Conservation (phyloP, 2,329 filamentous ascomycete species). For the Cytospora chrysosperma region DNA sequence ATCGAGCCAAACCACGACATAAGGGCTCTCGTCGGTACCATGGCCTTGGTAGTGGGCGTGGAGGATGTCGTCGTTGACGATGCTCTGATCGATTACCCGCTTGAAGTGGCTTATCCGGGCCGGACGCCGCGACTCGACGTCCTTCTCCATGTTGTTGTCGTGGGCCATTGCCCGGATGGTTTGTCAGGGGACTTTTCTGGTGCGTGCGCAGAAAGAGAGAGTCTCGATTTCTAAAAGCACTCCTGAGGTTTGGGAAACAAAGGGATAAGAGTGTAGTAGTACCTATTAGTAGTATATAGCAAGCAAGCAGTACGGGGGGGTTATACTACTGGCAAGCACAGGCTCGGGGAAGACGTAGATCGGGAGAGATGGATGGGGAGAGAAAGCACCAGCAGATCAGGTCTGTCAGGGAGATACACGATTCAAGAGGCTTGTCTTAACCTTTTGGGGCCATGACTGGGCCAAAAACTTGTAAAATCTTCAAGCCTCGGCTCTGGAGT, state of each 20-base stretch:
- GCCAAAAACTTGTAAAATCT: neutral
- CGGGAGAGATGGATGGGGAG: neutral
- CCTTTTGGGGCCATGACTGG: neutral
- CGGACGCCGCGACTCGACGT: neutral
- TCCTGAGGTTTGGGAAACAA: too few relatives aligned
- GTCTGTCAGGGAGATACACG: neutral
- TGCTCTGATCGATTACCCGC: neutral
- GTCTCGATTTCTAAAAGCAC: too few relatives aligned
- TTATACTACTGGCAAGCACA: neutral
- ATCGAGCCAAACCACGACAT: slow-evolving; percentile 49
- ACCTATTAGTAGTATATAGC: too few relatives aligned
- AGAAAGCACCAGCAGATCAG: neutral
- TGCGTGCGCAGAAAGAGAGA: neutral
- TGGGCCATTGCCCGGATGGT: neutral
- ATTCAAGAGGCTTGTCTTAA: neutral
- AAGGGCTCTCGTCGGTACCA: slow-evolving; percentile 55
- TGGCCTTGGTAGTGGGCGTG: slow-evolving; percentile 38
- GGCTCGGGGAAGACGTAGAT: neutral
- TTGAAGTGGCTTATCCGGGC: slow-evolving; percentile 14
- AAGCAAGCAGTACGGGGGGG: neutral
- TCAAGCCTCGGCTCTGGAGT: neutral
- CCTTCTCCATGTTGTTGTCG: slow-evolving; percentile 2
- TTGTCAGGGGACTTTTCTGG: too few relatives aligned
- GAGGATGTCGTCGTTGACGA: slow-evolving; percentile 12
- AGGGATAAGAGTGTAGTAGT: neutral